Base-by-base conservation (phyloP, 1,284 basidiomycete genomes). In the Paramarasmius palmivorus region DNA sequence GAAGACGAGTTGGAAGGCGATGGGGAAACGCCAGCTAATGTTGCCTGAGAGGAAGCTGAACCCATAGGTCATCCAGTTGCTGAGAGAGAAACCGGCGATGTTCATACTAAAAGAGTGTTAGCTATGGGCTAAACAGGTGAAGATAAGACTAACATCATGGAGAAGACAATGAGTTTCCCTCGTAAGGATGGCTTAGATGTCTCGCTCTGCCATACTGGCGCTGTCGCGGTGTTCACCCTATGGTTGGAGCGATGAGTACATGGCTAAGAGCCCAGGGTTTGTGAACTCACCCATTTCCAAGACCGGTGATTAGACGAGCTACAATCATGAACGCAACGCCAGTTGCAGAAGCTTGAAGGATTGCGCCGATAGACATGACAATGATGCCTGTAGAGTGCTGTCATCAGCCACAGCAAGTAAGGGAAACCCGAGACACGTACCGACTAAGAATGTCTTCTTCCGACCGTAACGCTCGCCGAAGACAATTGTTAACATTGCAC, bases 201-300 rank as follows among this genome's bases (percentile, higher is more conserved):
- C 65, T 90, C 87, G 49, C 84, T 84, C 58, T 87, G 84, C 69
- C 84, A 84, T 2, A 82, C 75, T 10, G 84, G 83, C 1, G 84
- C 79, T 1, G 82, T 84, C 1, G 83, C 79, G 0, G 83, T 85
- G 67, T 85, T 74, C 25, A 75, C 65, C 1, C 68, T 72, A n/a
- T 32, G 29, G 29, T 6, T 12, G 29, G 12, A 12, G 29, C 29
- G 12, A 6, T 32, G 29, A 32, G n/a, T n/a, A n/a, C 12, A 32
- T 12, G 10, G 17, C 25, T 29, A 34, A n/a, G 4, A n/a, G 44
- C 17, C 19, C 38, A 29, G 23, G 15, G 19, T 32, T 0, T 73
- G 69, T 29, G 79, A 53, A 72, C 74, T 59, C 77, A 72, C 74
- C 75, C 75, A 59, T 77, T 77, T 40, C 75, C 75, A 22, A 77